Evolutionary conservation across 129 eudicot genomes (phyloP), one percentile per base, ranked within the genome.

Genomic region (sunflower (Helianthus annuus)): DNA sequence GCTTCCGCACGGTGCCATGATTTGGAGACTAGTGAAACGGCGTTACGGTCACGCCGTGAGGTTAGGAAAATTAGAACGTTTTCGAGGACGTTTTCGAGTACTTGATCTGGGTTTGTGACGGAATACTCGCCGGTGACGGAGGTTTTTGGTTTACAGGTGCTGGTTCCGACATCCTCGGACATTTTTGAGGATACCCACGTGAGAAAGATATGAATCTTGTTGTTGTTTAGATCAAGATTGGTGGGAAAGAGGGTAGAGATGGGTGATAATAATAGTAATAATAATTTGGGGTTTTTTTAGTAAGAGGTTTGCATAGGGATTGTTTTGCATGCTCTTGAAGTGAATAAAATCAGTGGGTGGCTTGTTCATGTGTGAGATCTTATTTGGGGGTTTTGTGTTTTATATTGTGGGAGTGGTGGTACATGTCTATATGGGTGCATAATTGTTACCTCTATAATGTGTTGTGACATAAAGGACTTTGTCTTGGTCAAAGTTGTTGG

Each of bases 1-100:
- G 96, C 89, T 67, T 89, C 96, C 17, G 87, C 96, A 11, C 85
- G 89, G 77, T 81, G 83, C 96, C 96, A 89, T 2, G 96, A 89
- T 64, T 83, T 89, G 81, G 91, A 85, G 1, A 89, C 96, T 1
- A 81, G 68, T 5, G 96, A 89, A 3, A 81, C 91, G 11, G 89
- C 82, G 91, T 64, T 89, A 5, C 96, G 86, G 70, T 89, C 91
- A 6, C 80, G 81, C 48, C 91, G 83, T 54, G 81, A 71, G 11
- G 83, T 86, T 48, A 89, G 59, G 82, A 84, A 86, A 13, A 72
- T 80, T 52, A 90, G 82, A 1, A 90, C 96, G 80, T 83, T 86
- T 57, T 90, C 96, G 0, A 90, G 80, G 1, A 90, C 93, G 80
- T 90, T 87, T 69, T 90, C 96, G 2, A 90, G 83, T 1, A 90